Base-by-base conservation (phyloP, 179 eudicot genomes). In the Silene noctiflora region DNA sequence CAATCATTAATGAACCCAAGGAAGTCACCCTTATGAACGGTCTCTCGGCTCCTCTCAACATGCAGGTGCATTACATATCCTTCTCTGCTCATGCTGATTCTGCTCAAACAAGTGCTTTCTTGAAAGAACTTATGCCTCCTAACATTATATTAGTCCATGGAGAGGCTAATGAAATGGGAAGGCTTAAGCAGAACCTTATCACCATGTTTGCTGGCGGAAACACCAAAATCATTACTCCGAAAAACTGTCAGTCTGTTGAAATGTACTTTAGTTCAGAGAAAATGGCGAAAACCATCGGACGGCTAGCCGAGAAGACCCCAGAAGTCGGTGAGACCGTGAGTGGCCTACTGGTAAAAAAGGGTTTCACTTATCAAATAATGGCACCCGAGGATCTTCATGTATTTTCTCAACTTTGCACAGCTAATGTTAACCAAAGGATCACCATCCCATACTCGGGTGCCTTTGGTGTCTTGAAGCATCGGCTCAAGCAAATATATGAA, bases 71-170 rank as follows among this genome's bases (percentile, higher is more conserved):
- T 81, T 94, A 94, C 83, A 94, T 94, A 56, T 94, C 98, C 33
- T 94, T 94, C 84, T 92, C 98, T 24, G 98, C 98, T 81, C 98
- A 94, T 19, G 98, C 98, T 0, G 98, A 94, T 79, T 92, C 77
- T 80, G 86, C 92, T 58, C 90, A 94, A 75, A 94, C 98, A 31
- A 94, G 91, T 74, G 65, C 87, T 17, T 94, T 94, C 82, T 78
- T 94, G 81, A 88, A 87, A 74, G 97, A 94, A 79, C 92, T 94
- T 19, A 90, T 88, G 94, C 97, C 97, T 58, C 97, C 98, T 1
- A 94, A 94, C 83, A 89, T 94, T 20, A 84, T 94, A 72, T 86
- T 94, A 39, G 98, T 94, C 72, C 98, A 94, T 62, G 98, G 98
- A 56, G 97, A 82, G 79, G 96, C 98, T n/a, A 92, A 87, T 64